Conservation (phyloP, 2,329 filamentous ascomycete genomes). For the Paraphoma chrysanthemicola region DNA sequence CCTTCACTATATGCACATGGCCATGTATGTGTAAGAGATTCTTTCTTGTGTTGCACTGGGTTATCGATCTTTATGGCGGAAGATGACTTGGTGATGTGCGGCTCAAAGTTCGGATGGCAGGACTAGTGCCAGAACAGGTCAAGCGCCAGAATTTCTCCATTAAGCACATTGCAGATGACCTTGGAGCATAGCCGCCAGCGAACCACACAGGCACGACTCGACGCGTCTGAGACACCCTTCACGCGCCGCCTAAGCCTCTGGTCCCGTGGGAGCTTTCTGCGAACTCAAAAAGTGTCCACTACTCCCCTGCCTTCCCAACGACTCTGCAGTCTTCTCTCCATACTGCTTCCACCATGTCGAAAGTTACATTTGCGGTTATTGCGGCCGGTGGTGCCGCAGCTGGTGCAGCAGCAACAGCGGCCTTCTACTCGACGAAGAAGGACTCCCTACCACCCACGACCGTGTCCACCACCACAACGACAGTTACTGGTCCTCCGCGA, state of each 20-base stretch:
- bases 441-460: slow-evolving; percentile 29
- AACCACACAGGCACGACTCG: slow-evolving; percentile 32
- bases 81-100: slow-evolving; percentile 4
- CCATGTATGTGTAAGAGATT: slow-evolving; percentile 9
- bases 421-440: slow-evolving; percentile 50
- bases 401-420: slow-evolving; percentile 58
- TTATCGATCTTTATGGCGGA: not conserved
- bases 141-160: slow-evolving; percentile 25
- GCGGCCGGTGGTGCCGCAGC: slow-evolving; percentile 57
- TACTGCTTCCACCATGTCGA: slow-evolving; percentile 53
- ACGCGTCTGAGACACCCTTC: slow-evolving; percentile 47
- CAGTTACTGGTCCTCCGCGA: slow-evolving; percentile 35
- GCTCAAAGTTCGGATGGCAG: slow-evolving; percentile 10
- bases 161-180: slow-evolving; percentile 2
- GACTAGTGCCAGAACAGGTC: slow-evolving; percentile 19
- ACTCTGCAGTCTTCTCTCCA: not conserved
- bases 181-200: slow-evolving; percentile 31
- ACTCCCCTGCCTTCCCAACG: not conserved
- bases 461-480: slow-evolving; percentile 43
- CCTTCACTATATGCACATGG: too few relatives aligned
- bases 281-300: slow-evolving; percentile 22
- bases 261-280: slow-evolving; percentile 15
- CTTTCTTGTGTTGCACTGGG: not conserved
- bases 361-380: slow-evolving; percentile 58
- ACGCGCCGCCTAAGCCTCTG: slow-evolving; percentile 43